These are phyloP conservation scores for Backusella tuberculispora DNA, from an alignment of 192 early-diverging fungal genomes.

Conservation along the genomic window DNA sequence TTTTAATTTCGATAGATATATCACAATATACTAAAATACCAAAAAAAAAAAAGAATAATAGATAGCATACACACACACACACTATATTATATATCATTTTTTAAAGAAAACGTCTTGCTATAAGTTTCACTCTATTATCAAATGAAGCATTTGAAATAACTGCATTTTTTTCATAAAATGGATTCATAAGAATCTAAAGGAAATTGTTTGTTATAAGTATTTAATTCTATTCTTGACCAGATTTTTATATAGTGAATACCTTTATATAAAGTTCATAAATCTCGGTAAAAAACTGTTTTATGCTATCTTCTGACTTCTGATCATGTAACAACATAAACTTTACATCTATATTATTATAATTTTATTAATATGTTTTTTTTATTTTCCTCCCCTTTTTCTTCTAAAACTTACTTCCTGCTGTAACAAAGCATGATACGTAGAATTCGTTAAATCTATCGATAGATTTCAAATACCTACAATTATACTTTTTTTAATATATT, in stretches of 20 bases:
- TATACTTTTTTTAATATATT: neutral
- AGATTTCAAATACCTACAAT: constrained; percentile 84
- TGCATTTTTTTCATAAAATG: constrained; percentile 87
- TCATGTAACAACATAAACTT: constrained; percentile 87
- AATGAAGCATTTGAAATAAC: constrained; percentile 79
- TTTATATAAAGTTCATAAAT: constrained; percentile 87
- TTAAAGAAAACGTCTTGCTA: constrained; percentile 79
- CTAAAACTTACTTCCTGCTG: constrained; percentile 72
- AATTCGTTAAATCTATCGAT: constrained; percentile 97
- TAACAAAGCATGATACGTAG: constrained; percentile 90
- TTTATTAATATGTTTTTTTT: neutral
- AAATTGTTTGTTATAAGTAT: too few relatives aligned
- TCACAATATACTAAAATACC: neutral
- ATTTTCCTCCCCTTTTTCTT: constrained; percentile 2
- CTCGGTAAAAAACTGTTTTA: constrained; percentile 83
- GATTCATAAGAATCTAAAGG: constrained; percentile 88
- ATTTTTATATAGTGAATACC: constrained; percentile 48
- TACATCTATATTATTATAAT: constrained; percentile 52
- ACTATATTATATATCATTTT: neutral
- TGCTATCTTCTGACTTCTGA: constrained; percentile 72
- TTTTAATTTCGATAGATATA: neutral
- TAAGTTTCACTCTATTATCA: constrained; percentile 75
- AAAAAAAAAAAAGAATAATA: too few relatives aligned
- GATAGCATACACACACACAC: neutral
- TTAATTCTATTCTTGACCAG: too few relatives aligned